Evolutionary conservation across 768 basidiomycete species (phyloP).

Genomic region (Naganishia vaughanmartiniae): DNA sequence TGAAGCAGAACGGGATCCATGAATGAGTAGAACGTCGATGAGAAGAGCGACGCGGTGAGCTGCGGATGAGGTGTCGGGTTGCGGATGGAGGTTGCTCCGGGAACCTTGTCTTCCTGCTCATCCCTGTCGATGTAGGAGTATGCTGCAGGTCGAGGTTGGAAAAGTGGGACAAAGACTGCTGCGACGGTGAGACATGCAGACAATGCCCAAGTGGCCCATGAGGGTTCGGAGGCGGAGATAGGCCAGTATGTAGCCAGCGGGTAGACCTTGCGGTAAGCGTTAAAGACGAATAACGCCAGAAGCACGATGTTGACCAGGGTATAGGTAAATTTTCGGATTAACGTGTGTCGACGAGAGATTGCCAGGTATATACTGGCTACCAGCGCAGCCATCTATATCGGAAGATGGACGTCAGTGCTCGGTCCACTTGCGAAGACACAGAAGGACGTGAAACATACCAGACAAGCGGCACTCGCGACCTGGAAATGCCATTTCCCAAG

Average conservation of each 20-base stretch:
- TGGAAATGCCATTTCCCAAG: constrained; percentile 9
- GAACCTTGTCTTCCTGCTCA: neutral
- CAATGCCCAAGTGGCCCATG: constrained; percentile 60
- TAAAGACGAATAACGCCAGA: constrained; percentile 56
- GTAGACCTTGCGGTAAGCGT: constrained; percentile 60
- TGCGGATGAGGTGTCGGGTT: constrained; percentile 54
- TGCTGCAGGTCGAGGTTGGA: constrained; percentile 63
- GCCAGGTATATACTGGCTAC: neutral
- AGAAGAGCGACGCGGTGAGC: constrained; percentile 58
- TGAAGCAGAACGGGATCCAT: constrained; percentile 56
- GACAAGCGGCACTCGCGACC: neutral
- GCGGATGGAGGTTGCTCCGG: constrained; percentile 49
- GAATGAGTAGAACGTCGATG: constrained; percentile 58
- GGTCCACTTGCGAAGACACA: no score
- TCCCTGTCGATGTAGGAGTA: constrained; percentile 55
- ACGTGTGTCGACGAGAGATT: constrained; percentile 7
- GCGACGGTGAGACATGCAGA: constrained; percentile 56
- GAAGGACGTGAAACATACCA: neutral
- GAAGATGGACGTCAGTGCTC: neutral
- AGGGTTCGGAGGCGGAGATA: constrained; percentile 51
- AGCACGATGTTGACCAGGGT: constrained; percentile 35
- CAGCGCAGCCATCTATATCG: neutral
- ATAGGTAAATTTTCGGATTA: constrained; percentile 17
- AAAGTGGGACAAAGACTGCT: constrained; percentile 59
- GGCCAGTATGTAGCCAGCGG: constrained; percentile 62